Conservation (phyloP, 2,329 filamentous ascomycete species). For the Fusarium redolens region DNA sequence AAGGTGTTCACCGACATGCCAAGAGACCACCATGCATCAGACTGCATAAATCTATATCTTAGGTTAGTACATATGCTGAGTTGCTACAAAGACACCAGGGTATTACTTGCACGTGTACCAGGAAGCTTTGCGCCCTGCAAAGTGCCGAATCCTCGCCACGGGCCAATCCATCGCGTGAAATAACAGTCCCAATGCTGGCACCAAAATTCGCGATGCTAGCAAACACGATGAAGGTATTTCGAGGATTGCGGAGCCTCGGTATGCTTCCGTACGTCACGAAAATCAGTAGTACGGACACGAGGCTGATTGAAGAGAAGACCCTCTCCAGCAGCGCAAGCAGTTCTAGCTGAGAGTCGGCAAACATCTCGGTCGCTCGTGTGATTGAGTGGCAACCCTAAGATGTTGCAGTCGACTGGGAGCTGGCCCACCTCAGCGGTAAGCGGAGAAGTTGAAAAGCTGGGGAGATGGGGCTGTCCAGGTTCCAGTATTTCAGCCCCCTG, state of each 20-base stretch:
- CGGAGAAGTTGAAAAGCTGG: not conserved
- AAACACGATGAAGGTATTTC: not conserved
- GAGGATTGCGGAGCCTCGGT: not conserved
- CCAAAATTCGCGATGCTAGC: not conserved
- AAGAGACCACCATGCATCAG: slow-evolving; percentile 1
- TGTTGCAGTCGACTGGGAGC: not conserved
- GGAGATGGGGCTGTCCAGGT: not conserved
- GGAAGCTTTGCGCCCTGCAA: not conserved
- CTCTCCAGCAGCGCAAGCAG: not conserved
- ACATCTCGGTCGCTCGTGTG: not conserved
- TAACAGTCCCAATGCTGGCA: not conserved
- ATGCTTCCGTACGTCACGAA: not conserved
- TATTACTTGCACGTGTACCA: not conserved
- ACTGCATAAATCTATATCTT: not conserved
- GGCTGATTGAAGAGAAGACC: not conserved
- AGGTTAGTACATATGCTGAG: not conserved
- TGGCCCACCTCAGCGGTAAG: not conserved
- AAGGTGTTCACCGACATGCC: not conserved
- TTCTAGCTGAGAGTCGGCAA: not conserved
- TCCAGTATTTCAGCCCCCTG: not conserved
- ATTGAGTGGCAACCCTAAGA: not conserved
- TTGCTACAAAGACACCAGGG: too few species aligned
- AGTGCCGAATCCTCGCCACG: not conserved
- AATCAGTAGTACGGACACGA: not conserved
- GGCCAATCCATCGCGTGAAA: not conserved